Evolutionary conservation across 2,329 filamentous ascomycete species (phyloP), one percentile per base, ranked within the genome.

Genomic region (Torrubiellomyces zombiae): DNA sequence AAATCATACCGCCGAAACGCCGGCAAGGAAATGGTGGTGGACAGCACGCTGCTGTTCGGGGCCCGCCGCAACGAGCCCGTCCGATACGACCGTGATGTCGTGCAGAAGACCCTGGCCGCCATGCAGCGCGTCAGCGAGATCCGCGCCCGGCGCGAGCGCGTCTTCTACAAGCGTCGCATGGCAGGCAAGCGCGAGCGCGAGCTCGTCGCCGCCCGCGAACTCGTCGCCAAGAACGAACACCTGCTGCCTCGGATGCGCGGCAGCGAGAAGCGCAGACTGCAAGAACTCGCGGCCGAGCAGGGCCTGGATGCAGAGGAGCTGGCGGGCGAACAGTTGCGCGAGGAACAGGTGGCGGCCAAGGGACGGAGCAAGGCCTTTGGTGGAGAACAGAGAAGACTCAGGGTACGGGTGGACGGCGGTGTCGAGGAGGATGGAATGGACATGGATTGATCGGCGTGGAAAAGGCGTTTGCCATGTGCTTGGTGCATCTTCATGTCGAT

Each of bases 131-230:
- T 95, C 41, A 63, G 69, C 42, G 85, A 94, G 62, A 86, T 95
- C 54, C 66, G 83, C 27, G 55, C 69, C 30, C 70, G 74, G 47
- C 69, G 89, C 47, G 86, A 95, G 65, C 69, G 82, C 39, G 77
- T 77, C 37, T 93, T 94, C 59, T 94, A 93, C 64, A 85, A 81
- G 69, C 75, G 77, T 48, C 75, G 89, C 48, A 83, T 95, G 79
- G 74, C 74, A 26, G 85, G 85, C 51, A 92, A 91, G 59, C 75
- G 78, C 56, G 78, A 78, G 53, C 68, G 74, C 47, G 74, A 89
- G 60, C 63, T 80, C 36, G 77, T 75, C 42, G 61, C 67, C 35
- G 81, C 93, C 47, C 64, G 81, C 51, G 89, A 86, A 62, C 65
- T 95, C 37, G 85, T 98, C 25, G 75, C 75, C 39, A 73, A 89